A percentile compares a stretch with the other conserved stretches of the same genome.
These are phyloP conservation scores for Paspalum vaginatum DNA, from an alignment of 176 grass and related monocot species.

Conservation along the genomic window DNA sequence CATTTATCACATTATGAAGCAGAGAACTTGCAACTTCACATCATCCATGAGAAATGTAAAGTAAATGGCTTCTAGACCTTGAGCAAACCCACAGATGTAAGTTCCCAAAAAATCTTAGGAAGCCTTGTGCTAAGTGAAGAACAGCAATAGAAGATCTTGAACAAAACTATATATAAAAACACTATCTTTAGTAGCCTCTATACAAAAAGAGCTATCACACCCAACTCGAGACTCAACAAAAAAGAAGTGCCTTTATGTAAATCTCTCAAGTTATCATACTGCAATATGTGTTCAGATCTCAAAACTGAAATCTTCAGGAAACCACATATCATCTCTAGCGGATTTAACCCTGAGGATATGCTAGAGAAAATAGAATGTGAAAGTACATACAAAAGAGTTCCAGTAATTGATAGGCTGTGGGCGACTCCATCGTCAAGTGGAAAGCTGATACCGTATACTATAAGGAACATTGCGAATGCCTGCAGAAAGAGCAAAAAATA, in stretches of 20 bases:
- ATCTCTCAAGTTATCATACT: slow-evolving; percentile 10
- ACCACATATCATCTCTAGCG: background rate
- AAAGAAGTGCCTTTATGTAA: slow-evolving; percentile 25
- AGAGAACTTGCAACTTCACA: background rate
- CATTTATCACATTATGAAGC: slow-evolving; percentile 21
- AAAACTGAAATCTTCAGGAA: background rate
- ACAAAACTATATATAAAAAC: slow-evolving; percentile 4
- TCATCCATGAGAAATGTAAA: background rate
- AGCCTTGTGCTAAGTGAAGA: background rate
- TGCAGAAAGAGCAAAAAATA: slow-evolving; percentile 44
- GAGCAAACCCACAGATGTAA: background rate
- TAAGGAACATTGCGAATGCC: slow-evolving; percentile 94
- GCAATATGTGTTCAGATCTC: slow-evolving; percentile 5
- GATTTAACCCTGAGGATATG: slow-evolving; percentile 21
- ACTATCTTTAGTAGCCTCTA: background rate
- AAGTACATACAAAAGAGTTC: slow-evolving; percentile 81
- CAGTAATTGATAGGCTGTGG: slow-evolving; percentile 74
- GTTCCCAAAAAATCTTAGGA: background rate
- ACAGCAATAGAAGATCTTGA: background rate
- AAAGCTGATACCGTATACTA: slow-evolving; percentile 77
- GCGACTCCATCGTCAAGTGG: slow-evolving; percentile 69
- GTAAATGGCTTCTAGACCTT: background rate
- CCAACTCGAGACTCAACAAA: background rate
- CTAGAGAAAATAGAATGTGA: slow-evolving; percentile 31
- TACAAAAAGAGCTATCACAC: background rate